A percentile compares a stretch with the other conserved stretches of the same genome.
These are phyloP conservation scores for Globisporangium camurandrum DNA, from an alignment of 352 stramenopile genomes.

Conservation along the genomic window DNA sequence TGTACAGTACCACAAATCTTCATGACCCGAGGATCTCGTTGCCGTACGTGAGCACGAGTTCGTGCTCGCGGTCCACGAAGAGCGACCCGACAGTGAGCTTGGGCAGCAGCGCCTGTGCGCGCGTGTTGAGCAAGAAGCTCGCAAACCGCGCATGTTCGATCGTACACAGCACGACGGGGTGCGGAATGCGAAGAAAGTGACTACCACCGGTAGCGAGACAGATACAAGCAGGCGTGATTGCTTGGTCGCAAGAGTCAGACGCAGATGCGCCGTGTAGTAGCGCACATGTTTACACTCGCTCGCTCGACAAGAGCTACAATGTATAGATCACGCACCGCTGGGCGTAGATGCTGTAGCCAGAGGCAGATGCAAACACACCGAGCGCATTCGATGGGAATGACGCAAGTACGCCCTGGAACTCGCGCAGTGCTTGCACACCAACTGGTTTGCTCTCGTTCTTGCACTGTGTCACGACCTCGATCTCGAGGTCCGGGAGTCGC, in stretches of 20 bases:
- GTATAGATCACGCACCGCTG: slow-evolving; percentile 39
- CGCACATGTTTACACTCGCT: too few relatives aligned
- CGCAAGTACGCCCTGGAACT: slow-evolving; percentile 66
- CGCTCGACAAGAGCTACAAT: background rate
- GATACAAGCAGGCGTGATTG: too few relatives aligned
- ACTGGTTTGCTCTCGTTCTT: slow-evolving; percentile 73
- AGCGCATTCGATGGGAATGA: slow-evolving; percentile 33
- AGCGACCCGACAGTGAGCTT: slow-evolving; percentile 53
- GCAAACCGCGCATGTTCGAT: slow-evolving; percentile 34
- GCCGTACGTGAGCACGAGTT: slow-evolving; percentile 68
- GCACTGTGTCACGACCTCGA: slow-evolving; percentile 75
- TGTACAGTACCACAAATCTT: background rate
- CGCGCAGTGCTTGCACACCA: slow-evolving; percentile 54
- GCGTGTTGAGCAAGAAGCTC: slow-evolving; percentile 61
- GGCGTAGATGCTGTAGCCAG: slow-evolving; percentile 75
- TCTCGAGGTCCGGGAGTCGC: slow-evolving; percentile 43
- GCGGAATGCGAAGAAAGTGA: slow-evolving; percentile 57
- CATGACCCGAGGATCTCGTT: slow-evolving; percentile 40
- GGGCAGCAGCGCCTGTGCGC: slow-evolving; percentile 43
- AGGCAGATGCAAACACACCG: slow-evolving; percentile 60
- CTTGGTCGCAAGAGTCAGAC: too few relatives aligned
- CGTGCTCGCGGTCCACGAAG: slow-evolving; percentile 57
- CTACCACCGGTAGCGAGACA: too few relatives aligned
- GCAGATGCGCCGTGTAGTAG: too few relatives aligned
- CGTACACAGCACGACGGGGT: slow-evolving; percentile 52